Base-by-base conservation (phyloP, 805 yeast genomes). In the Barnettozyma sucrosica region DNA sequence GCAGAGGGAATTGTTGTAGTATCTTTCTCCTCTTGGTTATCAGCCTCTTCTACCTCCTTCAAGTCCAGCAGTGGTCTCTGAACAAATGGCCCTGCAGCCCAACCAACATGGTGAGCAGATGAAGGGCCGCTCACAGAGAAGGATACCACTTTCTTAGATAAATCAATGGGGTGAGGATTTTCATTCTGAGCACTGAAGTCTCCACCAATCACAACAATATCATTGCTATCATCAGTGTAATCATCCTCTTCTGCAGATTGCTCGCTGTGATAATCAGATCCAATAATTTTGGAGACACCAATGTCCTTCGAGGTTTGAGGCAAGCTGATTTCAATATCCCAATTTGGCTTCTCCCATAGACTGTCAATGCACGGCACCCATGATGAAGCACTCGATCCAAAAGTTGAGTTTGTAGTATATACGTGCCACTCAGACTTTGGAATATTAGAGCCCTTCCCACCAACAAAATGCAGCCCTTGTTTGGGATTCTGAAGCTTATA, bases 291-390 rank as follows among this genome's bases (percentile, higher is more conserved):
- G 0, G 68, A 51, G 2, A 61, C 56, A 3, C 71, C 84, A 28
- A 90, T 79, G 61, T 87, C 90, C 34, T 79, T 79, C 1, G 90
- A 73, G 0, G 92, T 82, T 56, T 87, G 77, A 0, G 97, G 96
- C 3, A 89, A 81, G 51, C 83, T 79, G n/a, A 93, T 71, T 59
- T 88, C 95, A 9, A 93, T 62, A 52, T 89, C 89, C 98, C 98
- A 93, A 1, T 97, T 85, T 38, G 86, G 84, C 51, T 88, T 78
- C 56, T 89, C 97, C 77, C 90, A 84, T 28, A 89, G 64, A 40
- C 84, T 86, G 54, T 93, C 97, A 6, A 93, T 75, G 62, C 99
- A 93, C 0, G 99, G 99, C 43, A 93, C 85, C 99, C 99, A 93
- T n/a, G 89, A 84, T 2, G 96, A 87, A 0, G 98, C 86, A 14